Evolutionary conservation across 495 filamentous ascomycete species (phyloP).

Genomic region (Xylaria bambusicola): DNA sequence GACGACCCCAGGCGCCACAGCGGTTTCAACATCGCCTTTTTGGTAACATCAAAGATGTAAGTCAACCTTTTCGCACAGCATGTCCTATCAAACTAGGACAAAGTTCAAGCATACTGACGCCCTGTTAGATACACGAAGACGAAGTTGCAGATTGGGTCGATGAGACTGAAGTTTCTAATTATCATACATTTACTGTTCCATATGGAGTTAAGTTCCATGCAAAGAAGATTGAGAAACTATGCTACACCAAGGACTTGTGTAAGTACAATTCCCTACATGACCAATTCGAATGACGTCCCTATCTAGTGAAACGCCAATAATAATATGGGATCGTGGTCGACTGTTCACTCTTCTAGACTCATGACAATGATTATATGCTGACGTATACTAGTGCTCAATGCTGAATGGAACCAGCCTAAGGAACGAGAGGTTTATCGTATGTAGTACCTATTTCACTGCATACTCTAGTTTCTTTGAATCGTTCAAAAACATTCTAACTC

Average conservation of each 20-base stretch:
- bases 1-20: constrained; percentile 51
- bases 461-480: neutral
- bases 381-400: constrained; percentile 64
- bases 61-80: neutral
- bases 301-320: no score
- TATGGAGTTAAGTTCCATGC: constrained; percentile 72
- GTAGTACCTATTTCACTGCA: neutral
- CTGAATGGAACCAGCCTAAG: constrained; percentile 78
- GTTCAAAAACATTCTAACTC: neutral
- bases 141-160: constrained; percentile 82
- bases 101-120: neutral
- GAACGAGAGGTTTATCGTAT: constrained; percentile 62
- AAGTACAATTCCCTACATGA: constrained; percentile 16
- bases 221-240: constrained; percentile 72
- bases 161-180: constrained; percentile 70
- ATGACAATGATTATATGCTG: constrained; percentile 17
- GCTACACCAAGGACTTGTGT: constrained; percentile 74
- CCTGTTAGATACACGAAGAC: constrained; percentile 54
- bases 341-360: neutral
- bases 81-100: no score
- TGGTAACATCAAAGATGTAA: constrained; percentile 69
- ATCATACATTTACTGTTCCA: constrained; percentile 76
- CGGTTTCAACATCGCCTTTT: constrained; percentile 33
- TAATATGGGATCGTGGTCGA: no score
- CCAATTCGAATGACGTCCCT: no score